These are phyloP conservation scores for Apiotrichum laibachii DNA, from an alignment of 1,284 basidiomycete species.

Conservation along the genomic window DNA sequence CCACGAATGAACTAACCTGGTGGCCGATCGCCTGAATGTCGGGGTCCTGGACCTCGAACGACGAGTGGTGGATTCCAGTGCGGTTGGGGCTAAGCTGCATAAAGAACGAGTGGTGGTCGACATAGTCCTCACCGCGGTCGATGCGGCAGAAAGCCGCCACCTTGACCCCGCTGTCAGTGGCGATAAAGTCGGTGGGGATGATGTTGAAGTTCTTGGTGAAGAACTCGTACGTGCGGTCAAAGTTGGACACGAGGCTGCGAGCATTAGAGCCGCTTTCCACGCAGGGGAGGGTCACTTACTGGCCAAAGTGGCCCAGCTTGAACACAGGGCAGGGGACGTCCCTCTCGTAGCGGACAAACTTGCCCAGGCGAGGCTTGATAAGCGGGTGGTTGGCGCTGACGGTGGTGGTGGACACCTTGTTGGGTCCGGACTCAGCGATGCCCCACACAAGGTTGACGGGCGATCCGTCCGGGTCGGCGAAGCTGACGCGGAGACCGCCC, in stretches of 20 bases:
- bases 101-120: slow-evolving; percentile 32
- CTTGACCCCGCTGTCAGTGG: slow-evolving; percentile 23
- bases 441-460: slow-evolving; percentile 28
- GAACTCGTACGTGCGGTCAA: slow-evolving; percentile 21
- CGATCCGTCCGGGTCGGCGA: slow-evolving; percentile 25
- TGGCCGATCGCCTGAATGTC: slow-evolving; percentile 26
- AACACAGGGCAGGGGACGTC: slow-evolving; percentile 19
- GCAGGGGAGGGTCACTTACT: slow-evolving; percentile 8
- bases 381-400: slow-evolving; percentile 8
- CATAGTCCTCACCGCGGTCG: slow-evolving; percentile 26
- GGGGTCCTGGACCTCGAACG: slow-evolving; percentile 25
- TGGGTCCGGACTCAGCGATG: slow-evolving; percentile 6
- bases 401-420: too few relatives aligned
- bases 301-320: slow-evolving; percentile 31
- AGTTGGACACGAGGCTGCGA: slow-evolving; percentile 16
- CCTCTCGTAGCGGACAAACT: slow-evolving; percentile 16
- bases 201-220: slow-evolving; percentile 9
- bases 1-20: not conserved
- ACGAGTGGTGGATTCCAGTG: slow-evolving; percentile 23
- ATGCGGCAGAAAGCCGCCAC: slow-evolving; percentile 26
- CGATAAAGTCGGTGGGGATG: slow-evolving; percentile 21
- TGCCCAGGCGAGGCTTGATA: slow-evolving; percentile 14
- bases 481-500: slow-evolving; percentile 25
- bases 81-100: slow-evolving; percentile 13
- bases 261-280: not conserved